Evolutionary conservation across 371 early-diverging fungal species (phyloP).

Genomic region (Gilbertella persicaria): DNA sequence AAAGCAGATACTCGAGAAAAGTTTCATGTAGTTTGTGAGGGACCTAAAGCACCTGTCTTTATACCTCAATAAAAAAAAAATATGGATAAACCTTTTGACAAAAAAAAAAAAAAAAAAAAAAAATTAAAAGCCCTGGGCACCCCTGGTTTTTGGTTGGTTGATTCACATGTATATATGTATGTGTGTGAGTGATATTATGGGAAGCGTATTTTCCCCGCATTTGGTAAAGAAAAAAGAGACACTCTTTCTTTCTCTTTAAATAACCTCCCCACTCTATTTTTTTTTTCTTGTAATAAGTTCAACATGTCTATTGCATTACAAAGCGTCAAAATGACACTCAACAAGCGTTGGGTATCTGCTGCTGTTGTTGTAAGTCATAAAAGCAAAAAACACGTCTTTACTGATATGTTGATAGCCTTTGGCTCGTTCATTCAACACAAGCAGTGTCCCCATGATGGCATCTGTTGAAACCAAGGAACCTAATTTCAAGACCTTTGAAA

Average conservation of each 20-base stretch:
- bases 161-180: too few relatives aligned
- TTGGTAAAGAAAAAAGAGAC: too few relatives aligned
- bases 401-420: constrained; percentile 32
- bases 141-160: not conserved
- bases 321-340: constrained; percentile 13
- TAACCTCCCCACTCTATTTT: not conserved
- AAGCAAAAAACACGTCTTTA: too few relatives aligned
- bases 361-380: constrained; percentile 18
- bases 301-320: constrained; percentile 29
- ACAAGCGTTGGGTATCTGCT: constrained; percentile 23
- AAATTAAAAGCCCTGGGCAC: not conserved
- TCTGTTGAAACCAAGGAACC: constrained; percentile 51
- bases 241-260: not conserved
- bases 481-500: constrained; percentile 74
- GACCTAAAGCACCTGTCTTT: constrained; percentile 51
- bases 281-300: not conserved
- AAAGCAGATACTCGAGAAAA: constrained; percentile 62
- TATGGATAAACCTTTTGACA: not conserved
- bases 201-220: not conserved
- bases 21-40: constrained; percentile 63
- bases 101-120: not conserved
- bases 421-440: constrained; percentile 41
- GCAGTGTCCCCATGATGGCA: constrained; percentile 39
- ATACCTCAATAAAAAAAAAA: constrained; percentile 31
- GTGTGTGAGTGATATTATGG: too few relatives aligned